phyloP scores from a whole-genome alignment of 208 protist genomes.

The Lotmaria passim region DNA sequence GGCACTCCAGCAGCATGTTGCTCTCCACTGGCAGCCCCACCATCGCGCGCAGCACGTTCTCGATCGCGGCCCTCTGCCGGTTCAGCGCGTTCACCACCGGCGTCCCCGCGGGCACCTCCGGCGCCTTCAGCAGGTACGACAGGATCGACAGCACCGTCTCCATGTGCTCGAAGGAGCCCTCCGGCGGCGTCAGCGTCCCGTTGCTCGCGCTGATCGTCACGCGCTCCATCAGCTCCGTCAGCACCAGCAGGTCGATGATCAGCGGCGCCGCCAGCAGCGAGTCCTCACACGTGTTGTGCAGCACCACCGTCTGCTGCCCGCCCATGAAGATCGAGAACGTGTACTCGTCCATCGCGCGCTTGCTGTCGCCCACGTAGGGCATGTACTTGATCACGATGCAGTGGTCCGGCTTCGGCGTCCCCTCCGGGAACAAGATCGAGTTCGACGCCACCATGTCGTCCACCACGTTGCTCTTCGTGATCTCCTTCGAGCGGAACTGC shows the following conservation, averaged over 20 bases:
- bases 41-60: slow-evolving; percentile 96
- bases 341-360: slow-evolving; percentile 99
- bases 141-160: slow-evolving; percentile 95
- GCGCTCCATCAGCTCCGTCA: slow-evolving; percentile 96
- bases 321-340: slow-evolving; percentile 98
- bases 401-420: slow-evolving; percentile 96
- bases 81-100: slow-evolving; percentile 98
- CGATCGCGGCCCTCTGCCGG: slow-evolving; percentile 94
- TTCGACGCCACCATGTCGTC: slow-evolving; percentile 99
- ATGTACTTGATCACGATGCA: slow-evolving; percentile 99
- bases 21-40: slow-evolving; percentile 95
- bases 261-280: slow-evolving; percentile 98
- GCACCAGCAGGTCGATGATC: slow-evolving; percentile 98
- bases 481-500: slow-evolving; percentile 99
- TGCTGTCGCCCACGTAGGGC: slow-evolving; percentile 97
- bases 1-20: slow-evolving; percentile 97
- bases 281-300: slow-evolving; percentile 99
- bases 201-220: slow-evolving; percentile 66
- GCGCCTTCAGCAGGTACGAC: slow-evolving; percentile 98
- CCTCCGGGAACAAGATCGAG: slow-evolving; percentile 94
- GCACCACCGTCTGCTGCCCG: slow-evolving; percentile 93
- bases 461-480: slow-evolving; percentile 99
- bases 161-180: slow-evolving; percentile 83
- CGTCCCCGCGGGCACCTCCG: slow-evolving; percentile 90
- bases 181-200: slow-evolving; percentile 14